Evolutionary conservation across 805 yeast species (phyloP).

Genomic region (Yamadazyma scolyti): DNA sequence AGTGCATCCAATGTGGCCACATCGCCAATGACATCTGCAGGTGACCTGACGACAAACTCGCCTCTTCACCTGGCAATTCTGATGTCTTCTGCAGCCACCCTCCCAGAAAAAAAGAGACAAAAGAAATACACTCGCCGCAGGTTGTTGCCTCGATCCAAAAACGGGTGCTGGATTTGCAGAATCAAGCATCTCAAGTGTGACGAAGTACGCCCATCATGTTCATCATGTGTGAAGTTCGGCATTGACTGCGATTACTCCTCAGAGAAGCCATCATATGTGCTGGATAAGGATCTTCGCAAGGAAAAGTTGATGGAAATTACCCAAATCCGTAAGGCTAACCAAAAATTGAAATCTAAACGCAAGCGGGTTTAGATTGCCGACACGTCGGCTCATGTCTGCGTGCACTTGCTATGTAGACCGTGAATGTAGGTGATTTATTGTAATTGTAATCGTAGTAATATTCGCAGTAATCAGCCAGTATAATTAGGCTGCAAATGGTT

Average conservation of each 20-base stretch:
- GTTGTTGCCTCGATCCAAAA: slow-evolving; percentile 37
- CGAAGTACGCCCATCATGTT: slow-evolving; percentile 34
- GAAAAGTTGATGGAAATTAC: slow-evolving; percentile 32
- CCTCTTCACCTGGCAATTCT: not conserved
- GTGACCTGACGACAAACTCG: no score
- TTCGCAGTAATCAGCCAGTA: no score
- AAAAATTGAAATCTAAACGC: slow-evolving; percentile 6
- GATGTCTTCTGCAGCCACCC: slow-evolving; percentile 5
- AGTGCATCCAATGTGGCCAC: no score
- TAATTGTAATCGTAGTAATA: no score
- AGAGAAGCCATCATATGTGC: slow-evolving; percentile 37
- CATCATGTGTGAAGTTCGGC: slow-evolving; percentile 37
- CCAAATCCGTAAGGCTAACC: slow-evolving; percentile 20
- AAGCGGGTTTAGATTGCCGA: no score
- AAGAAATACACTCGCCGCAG: slow-evolving; percentile 39
- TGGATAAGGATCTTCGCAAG: slow-evolving; percentile 28
- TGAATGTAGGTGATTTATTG: no score
- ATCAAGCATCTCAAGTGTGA: slow-evolving; percentile 45
- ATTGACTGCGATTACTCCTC: slow-evolving; percentile 38
- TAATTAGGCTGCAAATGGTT: no score
- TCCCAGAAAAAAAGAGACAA: no score
- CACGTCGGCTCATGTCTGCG: no score
- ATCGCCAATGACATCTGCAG: no score
- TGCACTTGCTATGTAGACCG: no score
- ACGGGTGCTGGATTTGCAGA: slow-evolving; percentile 46